These are phyloP conservation scores for Puccinia polysora DNA, from an alignment of 1,284 basidiomycete genomes.

Conservation along the genomic window DNA sequence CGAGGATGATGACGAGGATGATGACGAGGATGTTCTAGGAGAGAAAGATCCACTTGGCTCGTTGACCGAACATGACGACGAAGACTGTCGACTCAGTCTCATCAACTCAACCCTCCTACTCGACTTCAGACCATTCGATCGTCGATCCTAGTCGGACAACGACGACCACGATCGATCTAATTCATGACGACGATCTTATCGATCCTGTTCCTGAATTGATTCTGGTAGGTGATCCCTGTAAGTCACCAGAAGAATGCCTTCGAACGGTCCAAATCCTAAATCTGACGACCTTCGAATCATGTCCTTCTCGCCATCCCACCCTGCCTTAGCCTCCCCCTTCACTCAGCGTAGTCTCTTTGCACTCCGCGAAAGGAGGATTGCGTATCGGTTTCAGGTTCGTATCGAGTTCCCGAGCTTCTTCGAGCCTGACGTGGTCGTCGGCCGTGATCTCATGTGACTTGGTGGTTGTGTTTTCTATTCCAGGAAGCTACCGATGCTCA, in stretches of 20 bases:
- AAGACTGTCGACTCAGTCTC: too few relatives aligned
- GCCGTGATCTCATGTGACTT: neutral
- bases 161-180: neutral
- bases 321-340: slow-evolving; percentile 45
- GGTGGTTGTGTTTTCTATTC: neutral
- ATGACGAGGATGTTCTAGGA: too few relatives aligned
- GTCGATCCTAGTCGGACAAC: neutral
- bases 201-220: neutral
- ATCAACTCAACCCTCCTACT: too few relatives aligned
- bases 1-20: too few relatives aligned
- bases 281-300: too few relatives aligned
- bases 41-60: too few relatives aligned
- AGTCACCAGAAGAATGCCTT: too few relatives aligned
- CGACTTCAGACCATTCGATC: too few relatives aligned
- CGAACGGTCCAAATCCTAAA: too few relatives aligned
- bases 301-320: too few relatives aligned
- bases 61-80: too few relatives aligned
- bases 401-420: slow-evolving; percentile 1
- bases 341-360: slow-evolving; percentile 48
- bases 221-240: slow-evolving; percentile 21
- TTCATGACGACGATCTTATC: neutral
- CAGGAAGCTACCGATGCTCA: slow-evolving; percentile 37
- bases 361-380: slow-evolving; percentile 59
- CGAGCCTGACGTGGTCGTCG: neutral
- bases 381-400: slow-evolving; percentile 55